Evolutionary conservation across 495 filamentous ascomycete genomes (phyloP).

Genomic region (Cenococcum geophilum): DNA sequence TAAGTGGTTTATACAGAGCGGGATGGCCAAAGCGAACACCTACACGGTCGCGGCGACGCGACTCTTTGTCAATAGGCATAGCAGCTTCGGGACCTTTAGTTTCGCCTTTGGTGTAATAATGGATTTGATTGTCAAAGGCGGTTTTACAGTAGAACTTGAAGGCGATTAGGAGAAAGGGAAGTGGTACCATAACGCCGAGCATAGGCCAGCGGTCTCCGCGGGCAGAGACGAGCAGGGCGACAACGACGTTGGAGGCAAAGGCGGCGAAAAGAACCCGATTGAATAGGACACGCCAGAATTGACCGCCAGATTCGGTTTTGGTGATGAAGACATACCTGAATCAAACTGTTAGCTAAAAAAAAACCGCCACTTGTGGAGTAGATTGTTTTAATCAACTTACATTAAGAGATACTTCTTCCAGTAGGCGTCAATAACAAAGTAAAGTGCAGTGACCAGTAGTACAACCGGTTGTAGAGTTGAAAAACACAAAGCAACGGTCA

Average conservation of each 20-base stretch:
- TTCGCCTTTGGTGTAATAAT: constrained; percentile 64
- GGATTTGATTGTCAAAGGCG: constrained; percentile 68
- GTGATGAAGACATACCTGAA: constrained; percentile 77
- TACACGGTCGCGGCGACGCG: constrained; percentile 59
- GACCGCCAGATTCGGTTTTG: constrained; percentile 92
- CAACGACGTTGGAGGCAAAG: constrained; percentile 70
- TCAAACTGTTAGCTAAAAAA: constrained; percentile 6
- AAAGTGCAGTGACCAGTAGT: constrained; percentile 82
- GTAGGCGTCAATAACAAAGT: constrained; percentile 80
- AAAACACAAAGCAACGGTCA: constrained; percentile 83
- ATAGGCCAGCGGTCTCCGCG: constrained; percentile 47
- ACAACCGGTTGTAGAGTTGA: constrained; percentile 82
- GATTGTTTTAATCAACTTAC: constrained; percentile 37
- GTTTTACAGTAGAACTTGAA: constrained; percentile 83
- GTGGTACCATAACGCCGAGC: constrained; percentile 62
- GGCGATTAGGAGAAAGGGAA: constrained; percentile 69
- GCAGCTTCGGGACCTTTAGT: constrained; percentile 52
- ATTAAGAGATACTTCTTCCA: constrained; percentile 93
- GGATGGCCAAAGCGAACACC: constrained; percentile 83
- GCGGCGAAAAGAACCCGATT: constrained; percentile 85
- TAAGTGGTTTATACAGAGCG: constrained; percentile 78
- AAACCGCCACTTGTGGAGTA: too few species aligned
- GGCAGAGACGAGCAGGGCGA: constrained; percentile 53
- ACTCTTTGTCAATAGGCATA: constrained; percentile 45
- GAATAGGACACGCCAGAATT: constrained; percentile 84